These are phyloP conservation scores for Curvularia verruculosa DNA, from an alignment of 2,329 filamentous ascomycete genomes.

Conservation along the genomic window DNA sequence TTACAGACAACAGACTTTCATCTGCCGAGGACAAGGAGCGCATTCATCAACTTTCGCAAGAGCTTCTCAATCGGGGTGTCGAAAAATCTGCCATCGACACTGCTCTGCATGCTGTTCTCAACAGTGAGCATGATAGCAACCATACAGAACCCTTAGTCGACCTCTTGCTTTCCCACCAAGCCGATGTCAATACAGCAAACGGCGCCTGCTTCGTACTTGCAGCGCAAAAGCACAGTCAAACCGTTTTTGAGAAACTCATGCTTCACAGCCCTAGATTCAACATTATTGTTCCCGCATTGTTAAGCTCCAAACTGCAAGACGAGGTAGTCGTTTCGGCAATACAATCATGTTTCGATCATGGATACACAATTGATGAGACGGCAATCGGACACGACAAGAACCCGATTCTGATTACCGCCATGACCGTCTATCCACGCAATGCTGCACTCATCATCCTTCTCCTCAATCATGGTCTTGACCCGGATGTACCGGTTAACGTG, in stretches of 20 bases:
- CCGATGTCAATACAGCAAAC: constrained; percentile 41
- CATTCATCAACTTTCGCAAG: constrained; percentile 24
- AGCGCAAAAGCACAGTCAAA: constrained; percentile 27
- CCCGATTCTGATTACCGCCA: constrained; percentile 33
- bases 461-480: constrained; percentile 35
- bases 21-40: constrained; percentile 1
- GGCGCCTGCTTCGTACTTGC: constrained; percentile 42
- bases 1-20: constrained; percentile 22
- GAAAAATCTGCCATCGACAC: constrained; percentile 39
- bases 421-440: constrained; percentile 36
- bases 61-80: constrained; percentile 37
- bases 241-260: constrained; percentile 37
- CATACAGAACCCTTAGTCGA: constrained; percentile 26
- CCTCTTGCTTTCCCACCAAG: constrained; percentile 33
- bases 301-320: constrained; percentile 59
- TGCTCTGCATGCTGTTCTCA: constrained; percentile 31
- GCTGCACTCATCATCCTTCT: constrained; percentile 28
- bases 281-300: constrained; percentile 63
- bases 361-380: constrained; percentile 32
- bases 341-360: constrained; percentile 62
- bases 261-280: constrained; percentile 56
- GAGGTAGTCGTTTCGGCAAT: constrained; percentile 53
- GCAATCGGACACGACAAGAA: constrained; percentile 21
- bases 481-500: constrained; percentile 52
- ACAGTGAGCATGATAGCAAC: constrained; percentile 13